A percentile compares a stretch with the other conserved stretches of the same genome.
Conservation (phyloP, 371 early-diverging fungal genomes). For the Dichotomocladium elegans region DNA sequence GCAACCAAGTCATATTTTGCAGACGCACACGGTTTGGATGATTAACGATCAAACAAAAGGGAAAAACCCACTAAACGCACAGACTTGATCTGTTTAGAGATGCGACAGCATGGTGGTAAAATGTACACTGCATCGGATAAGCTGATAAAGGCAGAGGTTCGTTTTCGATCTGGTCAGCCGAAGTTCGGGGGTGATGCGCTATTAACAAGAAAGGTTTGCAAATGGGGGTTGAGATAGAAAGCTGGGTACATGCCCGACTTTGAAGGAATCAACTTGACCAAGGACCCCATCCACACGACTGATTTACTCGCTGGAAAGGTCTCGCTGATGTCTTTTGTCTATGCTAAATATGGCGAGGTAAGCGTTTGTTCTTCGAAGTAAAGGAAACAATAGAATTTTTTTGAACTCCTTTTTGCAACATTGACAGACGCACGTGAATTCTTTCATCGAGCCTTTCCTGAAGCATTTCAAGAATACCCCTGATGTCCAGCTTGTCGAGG, state of each 20-base stretch:
- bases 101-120: conserved; percentile 63
- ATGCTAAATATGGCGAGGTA: conserved; percentile 73
- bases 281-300: conserved; percentile 53
- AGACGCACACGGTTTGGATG: conserved; percentile 54
- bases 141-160: conserved; percentile 43
- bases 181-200: too few species aligned
- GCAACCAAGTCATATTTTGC: conserved; percentile 67
- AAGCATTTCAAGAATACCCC: conserved; percentile 30
- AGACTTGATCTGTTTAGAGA: conserved; percentile 29
- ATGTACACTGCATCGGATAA: conserved; percentile 60
- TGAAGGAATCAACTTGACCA: conserved; percentile 50
- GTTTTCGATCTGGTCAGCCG: too few species aligned
- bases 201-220: too few species aligned
- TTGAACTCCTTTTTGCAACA: neutral
- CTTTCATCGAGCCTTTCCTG: conserved; percentile 53
- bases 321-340: conserved; percentile 65
- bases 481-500: conserved; percentile 41
- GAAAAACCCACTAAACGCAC: neutral
- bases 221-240: too few species aligned
- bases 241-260: conserved; percentile 72
- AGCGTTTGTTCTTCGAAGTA: neutral
- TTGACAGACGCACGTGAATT: conserved; percentile 56
- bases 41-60: neutral
- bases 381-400: neutral
- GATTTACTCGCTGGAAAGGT: conserved; percentile 51